Evolutionary conservation across 768 basidiomycete genomes (phyloP).

Genomic region (Chiua virens): DNA sequence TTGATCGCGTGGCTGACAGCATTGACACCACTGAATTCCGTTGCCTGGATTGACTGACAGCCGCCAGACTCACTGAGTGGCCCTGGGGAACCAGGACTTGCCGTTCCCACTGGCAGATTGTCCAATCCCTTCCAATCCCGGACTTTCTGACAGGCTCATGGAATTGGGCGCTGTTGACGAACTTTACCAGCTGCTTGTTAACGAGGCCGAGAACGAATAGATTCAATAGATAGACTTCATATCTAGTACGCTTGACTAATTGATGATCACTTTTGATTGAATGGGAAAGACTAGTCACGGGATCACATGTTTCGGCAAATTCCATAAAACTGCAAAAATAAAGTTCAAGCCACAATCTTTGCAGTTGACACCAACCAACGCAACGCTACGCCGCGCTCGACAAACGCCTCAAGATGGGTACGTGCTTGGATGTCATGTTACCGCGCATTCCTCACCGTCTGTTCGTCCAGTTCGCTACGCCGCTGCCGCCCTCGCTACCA

Average conservation of each 20-base stretch:
- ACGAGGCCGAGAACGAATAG: background rate
- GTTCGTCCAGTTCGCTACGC: slow-evolving; percentile 82
- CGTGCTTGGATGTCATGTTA: slow-evolving; percentile 33
- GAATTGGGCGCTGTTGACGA: background rate
- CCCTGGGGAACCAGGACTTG: too few relatives aligned
- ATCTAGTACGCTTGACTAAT: too few relatives aligned
- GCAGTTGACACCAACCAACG: slow-evolving; percentile 57
- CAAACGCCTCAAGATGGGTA: slow-evolving; percentile 65
- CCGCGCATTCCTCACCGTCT: slow-evolving; percentile 18
- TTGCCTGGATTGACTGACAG: too few relatives aligned
- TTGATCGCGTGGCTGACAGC: too few relatives aligned
- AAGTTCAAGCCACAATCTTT: slow-evolving; percentile 33
- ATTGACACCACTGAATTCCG: too few relatives aligned
- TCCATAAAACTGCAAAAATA: slow-evolving; percentile 31
- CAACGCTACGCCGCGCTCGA: slow-evolving; percentile 35
- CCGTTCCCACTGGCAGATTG: too few relatives aligned
- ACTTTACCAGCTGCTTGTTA: background rate
- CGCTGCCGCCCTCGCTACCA: slow-evolving; percentile 78
- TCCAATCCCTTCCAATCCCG: too few relatives aligned
- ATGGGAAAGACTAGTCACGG: background rate
- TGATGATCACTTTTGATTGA: background rate
- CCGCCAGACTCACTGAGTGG: too few relatives aligned
- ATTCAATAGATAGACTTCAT: too few relatives aligned
- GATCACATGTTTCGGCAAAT: slow-evolving; percentile 10
- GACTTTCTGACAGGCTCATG: background rate